Base-by-base conservation (phyloP, 129 eudicot species). In the Rutidosis leptorrhynchoides region DNA sequence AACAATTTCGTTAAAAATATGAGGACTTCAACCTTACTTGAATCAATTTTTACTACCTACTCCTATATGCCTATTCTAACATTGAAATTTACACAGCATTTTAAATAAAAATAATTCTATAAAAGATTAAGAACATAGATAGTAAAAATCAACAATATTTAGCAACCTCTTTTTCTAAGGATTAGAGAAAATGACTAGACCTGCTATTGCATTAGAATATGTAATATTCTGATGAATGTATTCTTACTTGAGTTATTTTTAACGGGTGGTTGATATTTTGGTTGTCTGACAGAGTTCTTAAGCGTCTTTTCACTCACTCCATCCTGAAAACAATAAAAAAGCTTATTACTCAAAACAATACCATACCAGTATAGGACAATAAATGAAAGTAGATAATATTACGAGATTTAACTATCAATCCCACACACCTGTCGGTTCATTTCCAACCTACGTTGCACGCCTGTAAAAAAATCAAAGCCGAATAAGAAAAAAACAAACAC, bases 401-500 rank as follows among this genome's bases (percentile, higher is more conserved):
- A 16, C 45, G 10, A 35, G 19, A 12, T 16, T 27, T 23, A 71
- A 27, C 53, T 20, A 8, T 22, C 3, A 66, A 51, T 21, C 17
- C 33, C 48, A 60, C 73, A 23, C 37, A 85, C 93, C 93, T 81
- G 90, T 56, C 74, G 43, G 68, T 74, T 88, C 87, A 90, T 65
- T 81, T 84, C 89, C 80, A 87, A 74, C 80, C 83, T 87, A 63
- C 92, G 83, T 69, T 84, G 95, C 45, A 84, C 95, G 22, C 95
- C 88, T 78, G 84, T 32, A 19, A 45, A 12, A 78, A 2, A 56
- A 12, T 29, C 16, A 28, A 65, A 33, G 15, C 35, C 19, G 23
- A 55, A 56, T 20, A 37, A 45, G 17, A 62, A 55, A 63, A 68
- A 71, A 9, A 48, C 21, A 60, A 64, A 45, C n/a, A n/a, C 40